phyloP scores from a whole-genome alignment of 495 filamentous ascomycete species.

The Xanthoparmelia taractica region DNA sequence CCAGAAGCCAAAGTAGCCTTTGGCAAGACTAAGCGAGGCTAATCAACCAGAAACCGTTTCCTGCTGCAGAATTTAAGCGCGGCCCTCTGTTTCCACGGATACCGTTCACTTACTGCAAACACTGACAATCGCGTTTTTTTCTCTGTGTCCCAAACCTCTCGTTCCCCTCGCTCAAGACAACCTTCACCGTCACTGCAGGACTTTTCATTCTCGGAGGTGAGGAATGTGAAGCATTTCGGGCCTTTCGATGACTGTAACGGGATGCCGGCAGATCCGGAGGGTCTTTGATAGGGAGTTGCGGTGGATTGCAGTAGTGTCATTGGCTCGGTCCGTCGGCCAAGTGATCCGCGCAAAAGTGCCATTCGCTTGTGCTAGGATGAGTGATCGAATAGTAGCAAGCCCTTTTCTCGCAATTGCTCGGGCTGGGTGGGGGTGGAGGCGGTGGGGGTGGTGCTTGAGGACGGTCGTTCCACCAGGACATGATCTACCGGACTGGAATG shows the following conservation, averaged over 20 bases:
- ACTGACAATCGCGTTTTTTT: neutral
- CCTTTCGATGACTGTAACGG: neutral
- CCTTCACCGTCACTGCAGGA: neutral
- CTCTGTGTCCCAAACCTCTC: neutral
- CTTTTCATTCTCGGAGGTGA: neutral
- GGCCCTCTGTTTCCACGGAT: neutral
- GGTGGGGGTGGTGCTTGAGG: constrained; percentile 16
- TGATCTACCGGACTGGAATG: neutral
- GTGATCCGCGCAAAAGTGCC: neutral
- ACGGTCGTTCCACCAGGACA: constrained; percentile 6
- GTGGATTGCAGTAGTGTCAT: neutral
- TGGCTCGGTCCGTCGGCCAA: neutral
- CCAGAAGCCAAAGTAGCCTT: neutral
- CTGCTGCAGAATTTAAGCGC: neutral
- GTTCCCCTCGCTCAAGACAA: neutral
- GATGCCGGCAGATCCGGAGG: neutral
- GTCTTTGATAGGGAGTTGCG: neutral
- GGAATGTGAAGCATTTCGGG: neutral
- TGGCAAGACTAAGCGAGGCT: neutral
- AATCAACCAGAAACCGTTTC: neutral
- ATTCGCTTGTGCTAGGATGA: neutral
- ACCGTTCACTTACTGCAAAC: neutral
- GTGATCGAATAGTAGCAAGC: neutral
- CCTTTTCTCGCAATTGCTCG: neutral
- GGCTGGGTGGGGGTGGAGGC: constrained; percentile 21